These are phyloP conservation scores for Ophiostoma himal-ulmi DNA, from an alignment of 2,329 filamentous ascomycete genomes.

Conservation along the genomic window DNA sequence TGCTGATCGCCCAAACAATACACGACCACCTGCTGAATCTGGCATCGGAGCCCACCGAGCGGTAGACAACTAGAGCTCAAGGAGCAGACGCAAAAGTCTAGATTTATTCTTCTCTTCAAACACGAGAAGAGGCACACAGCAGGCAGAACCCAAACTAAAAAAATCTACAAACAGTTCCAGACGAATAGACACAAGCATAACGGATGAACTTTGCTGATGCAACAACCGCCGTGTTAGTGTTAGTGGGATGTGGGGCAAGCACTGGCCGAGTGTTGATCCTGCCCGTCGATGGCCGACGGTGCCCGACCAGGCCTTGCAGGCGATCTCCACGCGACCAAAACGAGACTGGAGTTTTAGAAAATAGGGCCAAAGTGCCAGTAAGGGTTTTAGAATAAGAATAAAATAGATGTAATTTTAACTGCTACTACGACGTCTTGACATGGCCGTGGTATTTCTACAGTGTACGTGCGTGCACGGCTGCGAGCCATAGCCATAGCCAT, in stretches of 20 bases:
- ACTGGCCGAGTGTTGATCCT: conserved; percentile 7
- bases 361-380: not conserved
- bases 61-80: not conserved
- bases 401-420: not conserved
- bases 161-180: not conserved
- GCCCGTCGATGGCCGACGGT: conserved; percentile 14
- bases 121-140: not conserved
- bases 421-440: no score
- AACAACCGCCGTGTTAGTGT: not conserved
- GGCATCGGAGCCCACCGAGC: not conserved
- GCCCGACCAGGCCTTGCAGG: not conserved
- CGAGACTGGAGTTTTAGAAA: not conserved
- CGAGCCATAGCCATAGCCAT: not conserved
- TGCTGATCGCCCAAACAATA: not conserved
- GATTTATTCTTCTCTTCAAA: not conserved
- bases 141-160: not conserved
- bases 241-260: not conserved
- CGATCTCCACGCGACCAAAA: conserved; percentile 11
- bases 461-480: no score
- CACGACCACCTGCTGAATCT: conserved; percentile 1
- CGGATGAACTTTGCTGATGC: not conserved
- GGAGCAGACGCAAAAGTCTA: no score
- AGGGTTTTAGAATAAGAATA: not conserved
- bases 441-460: no score
- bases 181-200: not conserved